Evolutionary conservation across 2,329 filamentous ascomycete genomes (phyloP), one percentile per base, ranked within the genome.

Genomic region (Ophiostoma himal-ulmi): DNA sequence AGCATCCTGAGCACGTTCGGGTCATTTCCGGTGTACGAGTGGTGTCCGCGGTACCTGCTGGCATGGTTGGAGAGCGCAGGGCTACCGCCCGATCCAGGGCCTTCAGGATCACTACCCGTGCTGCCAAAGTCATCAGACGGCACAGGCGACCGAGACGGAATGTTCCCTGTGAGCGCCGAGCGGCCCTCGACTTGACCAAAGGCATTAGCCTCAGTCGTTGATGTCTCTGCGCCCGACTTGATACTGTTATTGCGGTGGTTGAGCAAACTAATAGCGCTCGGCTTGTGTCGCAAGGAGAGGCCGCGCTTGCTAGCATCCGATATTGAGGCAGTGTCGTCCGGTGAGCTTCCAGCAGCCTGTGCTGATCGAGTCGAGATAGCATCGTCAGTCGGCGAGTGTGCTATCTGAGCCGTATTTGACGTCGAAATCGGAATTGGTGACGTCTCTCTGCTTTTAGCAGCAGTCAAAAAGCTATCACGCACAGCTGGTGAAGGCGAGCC

Each of bases 1-100:
- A 99, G 80, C 85, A 91, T 89, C 76, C 85, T 85, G 67, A 91
- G 81, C 69, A 91, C 87, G 75, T 81, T 88, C 4, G 89, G 88
- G 72, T 91, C 88, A 71, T 91, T 93, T 1, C 95, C 95, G 64
- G 88, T 85, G 77, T 99, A 98, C 2, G 91, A 93, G 79, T 98
- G 94, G 57, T 88, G 89, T 3, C 86, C 85, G 71, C 84, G 85
- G 73, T 86, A 86, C 54, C 83, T 84, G 17, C 81, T 70, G 36
- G 48, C 57, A 0, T 30, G 65, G 1, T 34, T 65, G 4, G 14
- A 10, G 2, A 44, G 69, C 1, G 48, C 71, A 6, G n/a, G 34
- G 13, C 76, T 74, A 13, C 76, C 77, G 26, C 62, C 62, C 36
- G 34, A 36, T 10, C 20, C 36, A 76, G 72, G 69, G 17, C 41